phyloP scores from a whole-genome alignment of 2,329 filamentous ascomycete genomes.

The Cercospora sp. region DNA sequence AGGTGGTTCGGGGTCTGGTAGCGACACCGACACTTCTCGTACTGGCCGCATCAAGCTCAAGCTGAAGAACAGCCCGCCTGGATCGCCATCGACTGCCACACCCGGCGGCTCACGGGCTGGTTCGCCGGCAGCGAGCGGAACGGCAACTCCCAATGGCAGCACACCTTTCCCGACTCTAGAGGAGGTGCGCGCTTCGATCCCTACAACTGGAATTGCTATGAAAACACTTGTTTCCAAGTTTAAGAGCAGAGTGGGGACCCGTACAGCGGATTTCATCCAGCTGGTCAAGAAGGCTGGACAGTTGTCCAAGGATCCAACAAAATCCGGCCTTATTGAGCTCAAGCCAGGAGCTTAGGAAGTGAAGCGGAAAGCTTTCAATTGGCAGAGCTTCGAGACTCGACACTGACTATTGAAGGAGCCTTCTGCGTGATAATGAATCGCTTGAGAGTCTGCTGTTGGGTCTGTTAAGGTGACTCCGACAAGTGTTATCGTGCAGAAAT shows the following conservation, averaged over 20 bases:
- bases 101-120: constrained; percentile 38
- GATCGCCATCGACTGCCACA: constrained; percentile 41
- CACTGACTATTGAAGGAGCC: neutral
- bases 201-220: constrained; percentile 47
- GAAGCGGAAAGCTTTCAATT: neutral
- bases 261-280: constrained; percentile 44
- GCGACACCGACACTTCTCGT: constrained; percentile 71
- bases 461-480: neutral
- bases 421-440: neutral
- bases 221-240: constrained; percentile 44
- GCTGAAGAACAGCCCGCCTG: constrained; percentile 51
- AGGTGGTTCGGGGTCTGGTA: constrained; percentile 58
- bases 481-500: neutral
- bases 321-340: constrained; percentile 30
- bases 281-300: constrained; percentile 44
- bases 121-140: constrained; percentile 34
- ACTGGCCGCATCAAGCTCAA: constrained; percentile 60
- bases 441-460: neutral
- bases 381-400: neutral
- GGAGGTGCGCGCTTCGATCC: constrained; percentile 49
- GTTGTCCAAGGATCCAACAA: constrained; percentile 28
- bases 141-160: constrained; percentile 19
- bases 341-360: constrained; percentile 21
- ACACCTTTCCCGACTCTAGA: constrained; percentile 44
- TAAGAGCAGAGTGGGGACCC: constrained; percentile 43